Evolutionary conservation across 495 filamentous ascomycete genomes (phyloP).

Genomic region (Jackrogersella minutella): DNA sequence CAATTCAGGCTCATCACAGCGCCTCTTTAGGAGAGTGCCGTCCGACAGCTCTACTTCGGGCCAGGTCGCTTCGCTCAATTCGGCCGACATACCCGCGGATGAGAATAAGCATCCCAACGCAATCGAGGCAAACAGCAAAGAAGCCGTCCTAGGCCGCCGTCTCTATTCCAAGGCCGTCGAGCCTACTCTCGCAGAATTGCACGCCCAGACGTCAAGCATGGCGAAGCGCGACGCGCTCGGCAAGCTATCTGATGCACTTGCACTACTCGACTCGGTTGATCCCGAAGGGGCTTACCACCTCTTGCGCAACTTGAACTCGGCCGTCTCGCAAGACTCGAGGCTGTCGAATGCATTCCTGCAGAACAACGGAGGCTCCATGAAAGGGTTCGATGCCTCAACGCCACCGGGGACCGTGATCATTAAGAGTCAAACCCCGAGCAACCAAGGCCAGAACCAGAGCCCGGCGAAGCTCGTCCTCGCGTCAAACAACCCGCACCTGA

Average conservation of each 20-base stretch:
- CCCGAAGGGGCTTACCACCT: conserved; percentile 91
- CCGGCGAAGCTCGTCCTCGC: conserved; percentile 70
- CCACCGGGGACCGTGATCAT: conserved; percentile 57
- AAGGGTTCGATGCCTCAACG: conserved; percentile 40
- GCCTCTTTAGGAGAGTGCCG: conserved; percentile 84
- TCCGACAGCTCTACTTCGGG: conserved; percentile 68
- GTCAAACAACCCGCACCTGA: conserved; percentile 84
- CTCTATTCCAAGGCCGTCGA: conserved; percentile 82
- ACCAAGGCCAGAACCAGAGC: conserved; percentile 39
- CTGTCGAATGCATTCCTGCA: conserved; percentile 50
- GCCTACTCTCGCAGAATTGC: conserved; percentile 79
- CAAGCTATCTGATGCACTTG: conserved; percentile 82
- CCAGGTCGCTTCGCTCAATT: conserved; percentile 44
- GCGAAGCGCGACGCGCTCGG: conserved; percentile 83
- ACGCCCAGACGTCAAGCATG: conserved; percentile 77
- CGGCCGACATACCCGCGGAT: conserved; percentile 46
- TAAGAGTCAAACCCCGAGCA: conserved; percentile 44
- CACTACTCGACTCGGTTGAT: conserved; percentile 81
- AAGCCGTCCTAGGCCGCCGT: conserved; percentile 78
- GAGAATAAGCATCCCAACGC: conserved; percentile 55
- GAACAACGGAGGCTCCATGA: conserved; percentile 18
- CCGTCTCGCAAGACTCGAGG: conserved; percentile 53
- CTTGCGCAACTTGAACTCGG: conserved; percentile 68
- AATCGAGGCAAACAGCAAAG: conserved; percentile 71
- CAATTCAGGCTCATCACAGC: conserved; percentile 86